Percentiles rank a stretch among this genome's conserved stretches.
phyloP scores from a whole-genome alignment of 345 rosid genomes.

The Hypericum perforatum region DNA sequence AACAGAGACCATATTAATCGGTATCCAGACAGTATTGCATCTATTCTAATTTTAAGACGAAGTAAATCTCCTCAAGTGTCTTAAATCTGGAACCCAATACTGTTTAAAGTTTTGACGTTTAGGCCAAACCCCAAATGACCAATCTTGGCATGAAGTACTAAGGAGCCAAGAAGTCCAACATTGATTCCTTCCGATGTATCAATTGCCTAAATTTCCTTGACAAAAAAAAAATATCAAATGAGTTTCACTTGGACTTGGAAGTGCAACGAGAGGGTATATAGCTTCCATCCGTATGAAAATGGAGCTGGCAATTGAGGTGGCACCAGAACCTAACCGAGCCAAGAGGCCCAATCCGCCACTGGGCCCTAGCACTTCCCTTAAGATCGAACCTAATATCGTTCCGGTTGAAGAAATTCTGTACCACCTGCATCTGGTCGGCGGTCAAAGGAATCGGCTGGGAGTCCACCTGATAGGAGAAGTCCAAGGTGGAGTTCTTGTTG shows the following conservation, averaged over 20 bases:
- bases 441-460: constrained; percentile 55
- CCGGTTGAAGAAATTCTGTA: constrained; percentile 31
- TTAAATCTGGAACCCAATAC: too few relatives aligned
- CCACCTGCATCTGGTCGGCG: constrained; percentile 27
- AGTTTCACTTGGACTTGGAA: constrained; percentile 43
- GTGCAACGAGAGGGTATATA: constrained; percentile 37
- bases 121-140: too few relatives aligned
- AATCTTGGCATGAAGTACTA: too few relatives aligned
- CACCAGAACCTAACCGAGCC: constrained; percentile 51
- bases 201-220: too few relatives aligned
- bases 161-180: too few relatives aligned
- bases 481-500: constrained; percentile 29
- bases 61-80: too few relatives aligned
- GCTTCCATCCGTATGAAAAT: constrained; percentile 35
- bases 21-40: too few relatives aligned
- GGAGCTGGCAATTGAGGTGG: constrained; percentile 49
- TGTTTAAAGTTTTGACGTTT: too few relatives aligned
- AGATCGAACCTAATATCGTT: constrained; percentile 48
- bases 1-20: too few relatives aligned
- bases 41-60: too few relatives aligned
- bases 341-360: constrained; percentile 62
- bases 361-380: constrained; percentile 47
- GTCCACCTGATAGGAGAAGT: constrained; percentile 36
- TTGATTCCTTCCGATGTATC: too few relatives aligned
- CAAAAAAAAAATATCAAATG: too few relatives aligned